Conservation (phyloP, 1,139 yeast species). For the Saccharomyces hybrid region DNA sequence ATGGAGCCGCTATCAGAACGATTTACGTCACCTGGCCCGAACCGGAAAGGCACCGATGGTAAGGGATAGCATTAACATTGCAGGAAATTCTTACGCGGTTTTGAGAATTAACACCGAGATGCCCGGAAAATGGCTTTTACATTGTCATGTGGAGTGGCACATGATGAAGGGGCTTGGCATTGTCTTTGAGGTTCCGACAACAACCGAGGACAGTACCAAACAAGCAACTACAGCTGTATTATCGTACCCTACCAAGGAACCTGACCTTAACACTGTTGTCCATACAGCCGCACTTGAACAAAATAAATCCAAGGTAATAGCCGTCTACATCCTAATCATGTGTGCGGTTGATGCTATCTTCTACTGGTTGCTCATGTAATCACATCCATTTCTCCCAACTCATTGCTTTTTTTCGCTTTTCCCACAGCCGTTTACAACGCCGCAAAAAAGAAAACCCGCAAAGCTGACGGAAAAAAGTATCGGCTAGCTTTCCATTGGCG, state of each 20-base stretch:
- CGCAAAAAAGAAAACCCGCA: slow-evolving; percentile 4
- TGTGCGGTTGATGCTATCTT: slow-evolving; percentile 8
- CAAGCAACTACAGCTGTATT: not conserved
- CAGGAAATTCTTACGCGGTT: slow-evolving; percentile 51
- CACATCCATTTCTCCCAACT: not conserved
- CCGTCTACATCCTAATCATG: slow-evolving; percentile 13
- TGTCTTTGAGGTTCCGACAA: slow-evolving; percentile 38
- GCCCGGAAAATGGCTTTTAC: slow-evolving; percentile 77
- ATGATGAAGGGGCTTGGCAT: slow-evolving; percentile 59
- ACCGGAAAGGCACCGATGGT: slow-evolving; percentile 40
- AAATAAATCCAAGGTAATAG: slow-evolving; percentile 8
- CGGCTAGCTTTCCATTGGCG: slow-evolving; percentile 1
- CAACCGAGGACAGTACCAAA: not conserved
- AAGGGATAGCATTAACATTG: slow-evolving; percentile 59
- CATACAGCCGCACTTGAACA: not conserved
- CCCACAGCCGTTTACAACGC: slow-evolving; percentile 2
- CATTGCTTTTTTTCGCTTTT: not conserved
- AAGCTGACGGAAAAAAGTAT: not conserved
- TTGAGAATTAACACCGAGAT: slow-evolving; percentile 56
- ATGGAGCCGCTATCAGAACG: slow-evolving; percentile 16
- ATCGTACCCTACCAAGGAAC: not conserved
- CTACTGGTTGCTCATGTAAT: slow-evolving; percentile 9
- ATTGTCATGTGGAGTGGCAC: slow-evolving; percentile 82
- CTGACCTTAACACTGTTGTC: not conserved
- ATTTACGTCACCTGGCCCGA: slow-evolving; percentile 18